Evolutionary conservation across 129 eudicot species (phyloP), one percentile per base, ranked within the genome.

Genomic region (Escallonia herrerae): DNA sequence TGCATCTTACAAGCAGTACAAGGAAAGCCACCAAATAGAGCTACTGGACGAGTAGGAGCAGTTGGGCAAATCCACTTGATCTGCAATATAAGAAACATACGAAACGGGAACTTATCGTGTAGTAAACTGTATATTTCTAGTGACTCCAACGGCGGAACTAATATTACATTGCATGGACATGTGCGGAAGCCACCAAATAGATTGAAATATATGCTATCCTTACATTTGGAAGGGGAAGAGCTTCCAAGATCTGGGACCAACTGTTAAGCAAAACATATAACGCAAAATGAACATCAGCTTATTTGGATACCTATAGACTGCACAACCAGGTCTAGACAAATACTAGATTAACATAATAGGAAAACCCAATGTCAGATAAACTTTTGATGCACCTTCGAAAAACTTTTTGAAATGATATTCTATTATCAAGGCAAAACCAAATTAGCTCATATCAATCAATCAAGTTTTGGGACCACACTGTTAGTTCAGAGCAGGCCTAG

Each of bases 211-310:
- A 37, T 44, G 38, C 51, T 44, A 56, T 55, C 62, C 90, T 84
- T 84, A 94, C 99, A 82, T 94, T 94, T 75, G 94, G 95, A 82
- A 94, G 94, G 15, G 97, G 90, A 55, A 94, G 99, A 67, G 77
- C 79, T 77, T 89, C 98, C 89, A 93, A 56, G 64, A 84, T 84
- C 60, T 94, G 99, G 57, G 93, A 86, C 76, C 87, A 87, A 69
- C 97, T 90, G 85, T 79, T 81, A 49, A 47, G 54, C 68, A 11
- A 69, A 78, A 61, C 50, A 53, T 2, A 53, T 3, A 48, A 22
- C 33, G 57, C 59, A 64, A 62, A 76, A 71, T 75, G 33, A 75
- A 70, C 48, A 77, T 39, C 57, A 40, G 59, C 12, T 38, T 43
- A 7, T 56, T 33, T n/a, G 13, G 5, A 40, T 43, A 37, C 49